phyloP scores from a whole-genome alignment of 2,329 filamentous ascomycete genomes.

The Trematosphaeria pertusa region DNA sequence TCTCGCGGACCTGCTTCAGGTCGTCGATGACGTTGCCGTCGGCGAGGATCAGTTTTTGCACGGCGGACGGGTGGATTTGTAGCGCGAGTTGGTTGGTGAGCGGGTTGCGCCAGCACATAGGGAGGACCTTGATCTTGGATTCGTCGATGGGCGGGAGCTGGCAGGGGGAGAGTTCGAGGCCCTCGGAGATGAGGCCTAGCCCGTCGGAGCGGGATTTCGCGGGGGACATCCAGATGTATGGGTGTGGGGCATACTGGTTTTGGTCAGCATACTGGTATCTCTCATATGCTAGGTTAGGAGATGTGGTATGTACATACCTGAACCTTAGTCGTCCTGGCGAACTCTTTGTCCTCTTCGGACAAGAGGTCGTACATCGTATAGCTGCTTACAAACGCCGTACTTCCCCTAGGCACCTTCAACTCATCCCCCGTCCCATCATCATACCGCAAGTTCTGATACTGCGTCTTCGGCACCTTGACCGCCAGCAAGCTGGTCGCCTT shows the following conservation, averaged over 20 bases:
- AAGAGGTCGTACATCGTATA: constrained; percentile 74
- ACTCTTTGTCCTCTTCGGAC: constrained; percentile 69
- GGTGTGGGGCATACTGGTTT: constrained; percentile 71
- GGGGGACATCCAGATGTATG: constrained; percentile 81
- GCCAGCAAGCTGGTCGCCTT: constrained; percentile 76
- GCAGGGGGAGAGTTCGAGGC: constrained; percentile 64
- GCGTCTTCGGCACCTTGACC: constrained; percentile 72
- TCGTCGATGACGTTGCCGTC: constrained; percentile 75
- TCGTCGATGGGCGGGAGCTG: constrained; percentile 71
- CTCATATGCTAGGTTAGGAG: not conserved
- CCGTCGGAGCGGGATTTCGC: constrained; percentile 72
- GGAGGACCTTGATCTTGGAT: constrained; percentile 72
- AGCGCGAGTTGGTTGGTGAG: constrained; percentile 72
- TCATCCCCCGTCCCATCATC: constrained; percentile 74
- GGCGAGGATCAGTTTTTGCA: constrained; percentile 70
- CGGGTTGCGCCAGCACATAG: constrained; percentile 81
- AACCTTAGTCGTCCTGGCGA: constrained; percentile 70
- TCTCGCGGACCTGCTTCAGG: constrained; percentile 68
- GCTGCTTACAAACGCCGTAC: constrained; percentile 76
- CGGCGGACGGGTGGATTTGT: constrained; percentile 76
- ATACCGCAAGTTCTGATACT: constrained; percentile 72
- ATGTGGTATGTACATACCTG: constrained; percentile 49
- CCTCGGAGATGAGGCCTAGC: constrained; percentile 73
- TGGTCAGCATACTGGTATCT: not conserved
- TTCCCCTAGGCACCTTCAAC: constrained; percentile 73